Evolutionary conservation across 495 filamentous ascomycete genomes (phyloP).

Genomic region (Aspergillus conjunctus): DNA sequence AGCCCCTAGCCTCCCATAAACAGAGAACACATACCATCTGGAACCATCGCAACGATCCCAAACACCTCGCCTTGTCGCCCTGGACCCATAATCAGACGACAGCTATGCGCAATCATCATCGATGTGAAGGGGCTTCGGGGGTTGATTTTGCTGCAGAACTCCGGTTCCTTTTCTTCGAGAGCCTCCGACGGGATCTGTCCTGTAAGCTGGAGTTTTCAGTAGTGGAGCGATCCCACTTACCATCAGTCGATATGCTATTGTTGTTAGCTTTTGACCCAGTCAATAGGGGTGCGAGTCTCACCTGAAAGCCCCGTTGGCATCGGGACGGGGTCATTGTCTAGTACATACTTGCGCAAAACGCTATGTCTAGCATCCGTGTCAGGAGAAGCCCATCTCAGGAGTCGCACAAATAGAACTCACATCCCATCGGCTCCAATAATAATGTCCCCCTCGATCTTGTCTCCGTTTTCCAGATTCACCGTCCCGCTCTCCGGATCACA

Average conservation of each 20-base stretch:
- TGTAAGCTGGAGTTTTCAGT: neutral
- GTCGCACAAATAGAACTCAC: too few species aligned
- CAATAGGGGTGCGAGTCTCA: slow-evolving; percentile 9
- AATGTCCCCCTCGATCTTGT: slow-evolving; percentile 26
- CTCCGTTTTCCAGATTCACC: slow-evolving; percentile 31
- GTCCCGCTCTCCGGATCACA: slow-evolving; percentile 26
- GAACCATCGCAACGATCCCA: slow-evolving; percentile 20
- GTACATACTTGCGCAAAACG: slow-evolving; percentile 10
- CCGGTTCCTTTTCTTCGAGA: slow-evolving; percentile 24
- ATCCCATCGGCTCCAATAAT: slow-evolving; percentile 56
- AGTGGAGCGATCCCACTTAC: slow-evolving; percentile 8
- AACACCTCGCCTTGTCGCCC: slow-evolving; percentile 13
- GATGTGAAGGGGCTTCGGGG: slow-evolving; percentile 23
- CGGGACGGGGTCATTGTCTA: slow-evolving; percentile 2
- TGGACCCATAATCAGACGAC: slow-evolving; percentile 20
- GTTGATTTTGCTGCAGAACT: slow-evolving; percentile 31
- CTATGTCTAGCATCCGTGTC: slow-evolving; percentile 11
- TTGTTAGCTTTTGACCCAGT: neutral
- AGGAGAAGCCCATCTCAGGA: too few species aligned
- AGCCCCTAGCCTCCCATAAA: neutral
- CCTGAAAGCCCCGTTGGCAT: slow-evolving; percentile 30
- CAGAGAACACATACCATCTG: slow-evolving; percentile 9
- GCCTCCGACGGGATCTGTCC: slow-evolving; percentile 24
- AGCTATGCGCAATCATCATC: slow-evolving; percentile 15
- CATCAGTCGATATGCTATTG: slow-evolving; percentile 30